Evolutionary conservation across 2,329 filamentous ascomycete genomes (phyloP).

Genomic region (Trichoderma cornu-damae): DNA sequence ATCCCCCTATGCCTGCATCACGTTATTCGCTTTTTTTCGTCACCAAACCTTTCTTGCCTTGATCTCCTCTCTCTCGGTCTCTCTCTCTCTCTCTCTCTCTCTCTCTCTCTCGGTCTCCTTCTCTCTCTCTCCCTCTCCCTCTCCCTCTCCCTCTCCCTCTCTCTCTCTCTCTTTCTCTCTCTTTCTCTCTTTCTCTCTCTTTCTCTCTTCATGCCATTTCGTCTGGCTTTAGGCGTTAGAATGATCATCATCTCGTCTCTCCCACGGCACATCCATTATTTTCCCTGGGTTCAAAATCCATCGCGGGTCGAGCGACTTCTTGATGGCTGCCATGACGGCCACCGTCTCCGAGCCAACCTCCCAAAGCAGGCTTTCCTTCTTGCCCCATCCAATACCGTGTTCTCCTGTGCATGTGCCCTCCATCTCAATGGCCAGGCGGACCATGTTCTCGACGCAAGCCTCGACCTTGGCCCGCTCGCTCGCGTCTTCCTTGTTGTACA

Average conservation of each 20-base stretch:
- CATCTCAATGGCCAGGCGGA: conserved; percentile 85
- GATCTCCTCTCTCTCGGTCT: too few relatives aligned
- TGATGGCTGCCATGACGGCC: conserved; percentile 78
- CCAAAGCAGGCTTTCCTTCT: conserved; percentile 72
- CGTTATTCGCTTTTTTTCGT: too few relatives aligned
- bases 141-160: too few relatives aligned
- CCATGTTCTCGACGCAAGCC: conserved; percentile 81
- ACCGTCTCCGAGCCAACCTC: conserved; percentile 79
- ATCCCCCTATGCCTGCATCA: too few relatives aligned
- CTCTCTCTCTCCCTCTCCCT: too few relatives aligned
- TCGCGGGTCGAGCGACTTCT: conserved; percentile 72
- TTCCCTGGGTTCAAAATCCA: conserved; percentile 93
- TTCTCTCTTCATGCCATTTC: too few relatives aligned
- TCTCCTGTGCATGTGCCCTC: conserved; percentile 90
- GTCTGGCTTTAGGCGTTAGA: too few relatives aligned
- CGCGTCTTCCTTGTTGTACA: conserved; percentile 69
- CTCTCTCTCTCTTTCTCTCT: neutral
- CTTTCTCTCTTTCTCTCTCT: neutral
- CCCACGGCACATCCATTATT: conserved; percentile 67
- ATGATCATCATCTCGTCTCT: conserved; percentile 18
- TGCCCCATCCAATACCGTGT: conserved; percentile 79
- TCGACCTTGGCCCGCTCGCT: conserved; percentile 72
- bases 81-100: too few relatives aligned
- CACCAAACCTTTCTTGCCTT: too few relatives aligned
- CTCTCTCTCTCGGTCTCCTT: too few relatives aligned